Conservation (phyloP, 164 flowering plant species). For the Malania oleifera region DNA sequence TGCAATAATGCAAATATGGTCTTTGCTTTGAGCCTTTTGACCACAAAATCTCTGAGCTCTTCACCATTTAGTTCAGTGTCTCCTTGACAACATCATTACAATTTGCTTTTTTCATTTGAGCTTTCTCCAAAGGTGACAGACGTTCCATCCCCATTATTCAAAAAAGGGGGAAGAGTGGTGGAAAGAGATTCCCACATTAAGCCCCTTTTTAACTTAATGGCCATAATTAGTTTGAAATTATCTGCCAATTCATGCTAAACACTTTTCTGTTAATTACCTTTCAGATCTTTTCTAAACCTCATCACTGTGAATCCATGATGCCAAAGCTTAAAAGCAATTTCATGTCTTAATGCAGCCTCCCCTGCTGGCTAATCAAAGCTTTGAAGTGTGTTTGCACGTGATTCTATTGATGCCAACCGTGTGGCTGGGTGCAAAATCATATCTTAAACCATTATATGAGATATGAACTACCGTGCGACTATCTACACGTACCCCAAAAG, state of each 20-base stretch:
- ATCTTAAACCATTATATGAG: no score
- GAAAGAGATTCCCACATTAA: conserved; percentile 1
- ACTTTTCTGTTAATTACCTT: conserved; percentile 3
- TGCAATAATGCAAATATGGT: conserved; percentile 16
- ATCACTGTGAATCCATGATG: conserved; percentile 10
- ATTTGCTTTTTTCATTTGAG: conserved; percentile 9
- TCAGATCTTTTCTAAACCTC: conserved; percentile 3
- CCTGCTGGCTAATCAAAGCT: conserved; percentile 9
- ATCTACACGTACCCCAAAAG: no score
- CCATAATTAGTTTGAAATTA: conserved; percentile 1
- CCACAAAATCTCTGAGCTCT: conserved; percentile 11
- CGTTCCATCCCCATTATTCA: conserved; percentile 13
- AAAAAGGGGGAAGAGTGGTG: conserved; percentile 1
- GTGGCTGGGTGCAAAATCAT: background rate
- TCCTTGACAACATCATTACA: conserved; percentile 20
- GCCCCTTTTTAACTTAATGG: conserved; percentile 4
- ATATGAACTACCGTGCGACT: no score
- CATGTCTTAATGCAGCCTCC: conserved; percentile 12
- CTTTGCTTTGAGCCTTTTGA: conserved; percentile 25
- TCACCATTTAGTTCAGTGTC: conserved; percentile 12
- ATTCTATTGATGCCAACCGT: no score
- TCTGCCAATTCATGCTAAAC: background rate
- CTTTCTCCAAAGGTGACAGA: conserved; percentile 26
- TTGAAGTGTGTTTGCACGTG: conserved; percentile 5
- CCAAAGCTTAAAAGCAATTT: conserved; percentile 12